These are phyloP conservation scores for Emmonsiellopsis sp. DNA, from an alignment of 2,329 filamentous ascomycete genomes.

Conservation along the genomic window DNA sequence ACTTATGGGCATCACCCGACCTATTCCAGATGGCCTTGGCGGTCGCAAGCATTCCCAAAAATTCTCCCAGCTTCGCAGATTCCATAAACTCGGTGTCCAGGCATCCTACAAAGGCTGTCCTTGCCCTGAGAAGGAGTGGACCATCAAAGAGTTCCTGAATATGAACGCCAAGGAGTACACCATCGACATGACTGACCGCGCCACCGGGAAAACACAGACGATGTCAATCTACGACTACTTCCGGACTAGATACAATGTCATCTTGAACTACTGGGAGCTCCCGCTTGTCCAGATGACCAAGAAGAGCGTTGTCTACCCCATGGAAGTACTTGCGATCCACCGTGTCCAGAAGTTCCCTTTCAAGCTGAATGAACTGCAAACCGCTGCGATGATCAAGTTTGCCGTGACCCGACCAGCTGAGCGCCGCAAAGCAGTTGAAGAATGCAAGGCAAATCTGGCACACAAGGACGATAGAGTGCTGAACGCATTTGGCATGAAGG, in stretches of 20 bases:
- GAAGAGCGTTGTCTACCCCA: constrained; percentile 44
- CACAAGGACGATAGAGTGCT: constrained; percentile 65
- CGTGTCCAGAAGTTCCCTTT: constrained; percentile 49
- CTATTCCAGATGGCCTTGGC: constrained; percentile 16
- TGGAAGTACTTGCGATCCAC: constrained; percentile 47
- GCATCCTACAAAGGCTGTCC: constrained; percentile 29
- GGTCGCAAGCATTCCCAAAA: constrained; percentile 9
- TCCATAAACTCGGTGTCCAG: constrained; percentile 30
- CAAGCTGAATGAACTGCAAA: constrained; percentile 57
- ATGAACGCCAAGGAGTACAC: constrained; percentile 35
- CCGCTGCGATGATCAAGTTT: constrained; percentile 82
- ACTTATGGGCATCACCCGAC: constrained; percentile 19
- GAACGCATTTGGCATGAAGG: constrained; percentile 61
- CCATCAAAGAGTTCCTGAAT: constrained; percentile 42
- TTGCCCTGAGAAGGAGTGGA: constrained; percentile 34
- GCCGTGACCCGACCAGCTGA: constrained; percentile 68
- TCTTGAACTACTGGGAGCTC: constrained; percentile 38
- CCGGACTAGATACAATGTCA: constrained; percentile 42
- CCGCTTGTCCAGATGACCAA: constrained; percentile 53
- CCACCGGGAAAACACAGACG: constrained; percentile 34
- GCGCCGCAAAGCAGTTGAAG: constrained; percentile 60
- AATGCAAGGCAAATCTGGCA: constrained; percentile 57
- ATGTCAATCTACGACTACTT: constrained; percentile 54
- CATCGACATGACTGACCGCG: constrained; percentile 32
- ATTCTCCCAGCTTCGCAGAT: constrained; percentile 21